Evolutionary conservation across 257 asterid species (phyloP), one percentile per base, ranked within the genome.

Genomic region (Solanum corneliomulleri): DNA sequence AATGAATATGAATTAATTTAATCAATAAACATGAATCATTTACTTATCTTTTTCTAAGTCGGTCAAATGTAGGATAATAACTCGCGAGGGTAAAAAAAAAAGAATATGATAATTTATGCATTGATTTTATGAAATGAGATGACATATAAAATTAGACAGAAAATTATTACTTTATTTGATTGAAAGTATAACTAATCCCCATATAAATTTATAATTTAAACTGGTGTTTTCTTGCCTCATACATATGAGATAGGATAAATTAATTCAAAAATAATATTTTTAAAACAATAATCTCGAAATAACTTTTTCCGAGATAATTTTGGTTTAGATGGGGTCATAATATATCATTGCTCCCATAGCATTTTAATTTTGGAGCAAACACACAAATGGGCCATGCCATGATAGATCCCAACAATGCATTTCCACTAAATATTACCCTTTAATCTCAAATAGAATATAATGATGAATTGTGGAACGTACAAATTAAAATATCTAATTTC

Each of bases 381-480:
- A 27, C 84, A 4, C 27, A 80, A 80, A 80, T 80, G 68, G 69
- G 20, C 20, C 44, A 80, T 80, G 85, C 20, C 69, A 80, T 80
- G 68, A 80, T 47, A 47, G 85, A 80, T 80, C 68, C 68, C 69
- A 80, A 20, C 68, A 80, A 56, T 80, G 44, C 69, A 80, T 80
- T 80, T 80, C 85, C 85, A 47, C 85, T 80, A 80, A 47, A 80
- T 47, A 80, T 80, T 80, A 47, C 27, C 64, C 42, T 47, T 80
- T 49, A 37, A 45, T 47, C 44, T 80, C 44, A 47, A 80, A 47
- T 80, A 80, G 41, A 80, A 47, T 80, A 80, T 47, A 80, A 47
- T 80, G 69, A 49, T 80, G 68, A 47, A 29, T 47, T 27, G n/a
- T 80, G n/a, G 85, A 80, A 45, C 85, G 85, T 80, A 80, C 85